phyloP scores from a whole-genome alignment of 805 yeast genomes.

The Torulaspora microellipsoides region DNA sequence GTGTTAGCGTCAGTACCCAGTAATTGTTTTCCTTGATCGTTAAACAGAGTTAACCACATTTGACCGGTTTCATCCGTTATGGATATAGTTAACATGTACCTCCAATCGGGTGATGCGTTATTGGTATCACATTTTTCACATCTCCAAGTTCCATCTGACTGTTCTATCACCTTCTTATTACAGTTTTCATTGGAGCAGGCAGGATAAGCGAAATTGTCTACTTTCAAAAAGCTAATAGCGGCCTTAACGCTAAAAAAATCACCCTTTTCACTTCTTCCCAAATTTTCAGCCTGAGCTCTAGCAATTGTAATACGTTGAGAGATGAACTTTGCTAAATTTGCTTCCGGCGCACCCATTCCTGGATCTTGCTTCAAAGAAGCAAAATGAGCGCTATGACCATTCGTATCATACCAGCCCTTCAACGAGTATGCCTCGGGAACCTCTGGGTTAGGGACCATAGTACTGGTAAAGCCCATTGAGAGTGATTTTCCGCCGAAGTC shows the following conservation, averaged over 20 bases:
- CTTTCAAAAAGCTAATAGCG: conserved; percentile 61
- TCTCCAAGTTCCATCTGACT: conserved; percentile 74
- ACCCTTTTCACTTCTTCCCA: conserved; percentile 72
- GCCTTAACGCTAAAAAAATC: conserved; percentile 78
- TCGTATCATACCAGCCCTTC: conserved; percentile 92
- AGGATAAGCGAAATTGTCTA: conserved; percentile 81
- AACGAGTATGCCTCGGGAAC: conserved; percentile 79
- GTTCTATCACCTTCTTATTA: conserved; percentile 77
- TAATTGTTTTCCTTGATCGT: conserved; percentile 70
- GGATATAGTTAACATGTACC: conserved; percentile 73
- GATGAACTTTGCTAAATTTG: conserved; percentile 39
- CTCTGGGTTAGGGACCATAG: conserved; percentile 78
- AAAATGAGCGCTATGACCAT: conserved; percentile 62
- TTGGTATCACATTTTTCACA: conserved; percentile 86
- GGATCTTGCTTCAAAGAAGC: conserved; percentile 55
- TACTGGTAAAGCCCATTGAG: conserved; percentile 74
- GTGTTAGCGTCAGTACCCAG: conserved; percentile 61
- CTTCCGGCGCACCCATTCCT: conserved; percentile 34
- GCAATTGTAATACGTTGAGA: conserved; percentile 60
- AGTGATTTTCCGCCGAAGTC: conserved; percentile 86
- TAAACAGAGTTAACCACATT: conserved; percentile 82
- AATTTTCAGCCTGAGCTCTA: conserved; percentile 59
- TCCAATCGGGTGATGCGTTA: conserved; percentile 63
- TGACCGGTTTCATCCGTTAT: conserved; percentile 80
- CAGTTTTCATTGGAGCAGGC: conserved; percentile 79